Conservation (phyloP, 768 basidiomycete genomes). For the Russula brevipes region DNA sequence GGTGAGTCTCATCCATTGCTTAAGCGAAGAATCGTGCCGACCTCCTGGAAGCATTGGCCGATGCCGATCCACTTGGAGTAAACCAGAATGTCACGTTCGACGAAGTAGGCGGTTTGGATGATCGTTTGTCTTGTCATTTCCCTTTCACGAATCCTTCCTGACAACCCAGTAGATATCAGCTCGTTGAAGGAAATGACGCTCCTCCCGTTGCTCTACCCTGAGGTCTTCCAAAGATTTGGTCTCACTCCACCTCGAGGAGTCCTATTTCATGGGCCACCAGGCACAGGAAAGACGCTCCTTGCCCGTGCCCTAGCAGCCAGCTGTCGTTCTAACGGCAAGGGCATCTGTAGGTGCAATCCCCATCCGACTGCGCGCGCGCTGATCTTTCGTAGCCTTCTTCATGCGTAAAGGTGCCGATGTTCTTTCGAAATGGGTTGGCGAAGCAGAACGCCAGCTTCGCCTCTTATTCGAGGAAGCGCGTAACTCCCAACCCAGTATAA, state of each 20-base stretch:
- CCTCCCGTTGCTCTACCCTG: conserved; percentile 90
- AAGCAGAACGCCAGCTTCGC: conserved; percentile 93
- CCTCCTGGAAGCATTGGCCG: conserved; percentile 63
- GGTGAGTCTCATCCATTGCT: conserved; percentile 38
- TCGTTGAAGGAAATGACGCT: conserved; percentile 98
- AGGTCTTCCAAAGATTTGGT: conserved; percentile 90
- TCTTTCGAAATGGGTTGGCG: conserved; percentile 98
- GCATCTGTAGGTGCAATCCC: conserved; percentile 63
- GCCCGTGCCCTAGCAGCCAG: conserved; percentile 93
- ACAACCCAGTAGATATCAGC: conserved; percentile 69
- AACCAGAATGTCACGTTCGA: conserved; percentile 93
- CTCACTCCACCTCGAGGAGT: conserved; percentile 96
- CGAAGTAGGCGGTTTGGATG: conserved; percentile 92
- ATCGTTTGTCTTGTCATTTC: conserved; percentile 50
- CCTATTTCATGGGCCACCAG: conserved; percentile 95
- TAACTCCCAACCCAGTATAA: conserved; percentile 89
- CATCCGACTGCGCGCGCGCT: neutral
- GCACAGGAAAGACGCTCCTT: conserved; percentile 95
- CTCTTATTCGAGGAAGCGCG: conserved; percentile 94
- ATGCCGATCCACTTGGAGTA: conserved; percentile 92
- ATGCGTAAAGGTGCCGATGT: conserved; percentile 99
- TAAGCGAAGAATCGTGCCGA: conserved; percentile 19
- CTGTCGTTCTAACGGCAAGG: conserved; percentile 78
- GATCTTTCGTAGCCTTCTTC: conserved; percentile 71
- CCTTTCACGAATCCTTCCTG: neutral